Base-by-base conservation (phyloP, 2,329 filamentous ascomycete species). In the Ampelomyces quisqualis region DNA sequence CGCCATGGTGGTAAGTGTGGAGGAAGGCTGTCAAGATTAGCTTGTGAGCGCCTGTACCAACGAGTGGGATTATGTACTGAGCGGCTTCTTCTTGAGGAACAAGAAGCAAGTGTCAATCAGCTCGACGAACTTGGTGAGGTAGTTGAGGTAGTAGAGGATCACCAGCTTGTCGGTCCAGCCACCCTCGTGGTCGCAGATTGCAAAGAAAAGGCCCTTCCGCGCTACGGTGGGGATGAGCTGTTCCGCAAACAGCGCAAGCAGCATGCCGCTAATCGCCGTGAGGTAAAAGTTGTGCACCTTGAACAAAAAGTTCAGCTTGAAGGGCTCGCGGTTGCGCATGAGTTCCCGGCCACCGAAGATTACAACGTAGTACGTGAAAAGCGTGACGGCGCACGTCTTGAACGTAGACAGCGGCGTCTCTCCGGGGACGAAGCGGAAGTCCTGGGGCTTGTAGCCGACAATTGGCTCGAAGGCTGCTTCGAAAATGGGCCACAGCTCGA, bases 21-120 rank as follows among this genome's bases (percentile, higher is more conserved):
- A 97, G 87, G 84, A 97, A 97, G 65, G 93, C 73, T 75, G 37
- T 4, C 19, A 14, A 21, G 3, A 36, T 69, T 50, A 70, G 62
- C 23, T 37, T 36, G 15, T 24, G 9, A 10, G 6, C 13, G 10
- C 6, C 15, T 26, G 7, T 15, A 4, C 10, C 8, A 18, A 23
- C 6, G 23, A 9, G n/a, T 31, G 11, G 28, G 28, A 21, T 34
- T 18, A 30, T 79, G 54, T 78, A 85, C 82, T 96, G 69, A 96
- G 75, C 39, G 91, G 91, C 85, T 97, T 97, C 85, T 97, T 97
- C 85, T 97, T 97, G 70, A 97, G 82, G 77, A 96, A 93, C 41
- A 97, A 78, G 80, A 97, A 97, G 69, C 91, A 84, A 45, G 91
- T 97, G 73, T 97, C 91, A 59, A 97, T 76, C 55, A 97, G 79